A percentile compares a stretch with the other conserved stretches of the same genome.
Conservation (phyloP, 768 basidiomycete genomes). For the Clitopilus hobsonii region DNA sequence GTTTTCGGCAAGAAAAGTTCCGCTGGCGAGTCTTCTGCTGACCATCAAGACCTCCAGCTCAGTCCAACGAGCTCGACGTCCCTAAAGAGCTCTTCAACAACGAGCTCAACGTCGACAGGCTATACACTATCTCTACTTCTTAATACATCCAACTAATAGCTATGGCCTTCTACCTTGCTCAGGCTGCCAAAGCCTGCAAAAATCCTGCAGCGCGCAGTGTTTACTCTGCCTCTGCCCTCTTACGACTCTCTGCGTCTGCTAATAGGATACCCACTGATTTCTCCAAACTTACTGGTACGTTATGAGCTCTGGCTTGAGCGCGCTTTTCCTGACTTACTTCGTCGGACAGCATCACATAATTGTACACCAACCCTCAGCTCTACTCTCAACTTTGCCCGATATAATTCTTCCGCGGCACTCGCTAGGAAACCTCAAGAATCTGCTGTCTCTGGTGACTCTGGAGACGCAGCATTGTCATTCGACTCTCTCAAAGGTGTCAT, state of each 20-base stretch:
- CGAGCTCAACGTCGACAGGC: neutral
- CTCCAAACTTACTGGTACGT: constrained; percentile 13
- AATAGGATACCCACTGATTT: neutral
- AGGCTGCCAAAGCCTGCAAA: constrained; percentile 15
- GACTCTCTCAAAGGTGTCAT: neutral
- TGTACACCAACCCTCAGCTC: neutral
- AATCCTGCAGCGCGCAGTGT: constrained; percentile 11
- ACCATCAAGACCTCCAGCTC: neutral
- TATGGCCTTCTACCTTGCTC: constrained; percentile 19
- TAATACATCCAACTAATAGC: neutral
- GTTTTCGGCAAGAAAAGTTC: neutral
- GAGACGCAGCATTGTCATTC: neutral
- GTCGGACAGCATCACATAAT: neutral
- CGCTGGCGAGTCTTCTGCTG: neutral
- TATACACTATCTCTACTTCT: neutral
- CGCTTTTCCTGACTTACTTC: neutral
- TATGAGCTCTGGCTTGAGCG: neutral
- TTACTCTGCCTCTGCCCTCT: constrained; percentile 17
- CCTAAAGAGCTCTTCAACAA: neutral
- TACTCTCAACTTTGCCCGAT: neutral
- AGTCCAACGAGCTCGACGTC: neutral
- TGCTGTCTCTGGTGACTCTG: neutral
- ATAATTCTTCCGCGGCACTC: neutral
- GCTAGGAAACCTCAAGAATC: neutral
- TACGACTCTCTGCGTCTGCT: constrained; percentile 16